These are phyloP conservation scores for Lomentospora prolificans DNA, from an alignment of 2,329 filamentous ascomycete species.

Conservation along the genomic window DNA sequence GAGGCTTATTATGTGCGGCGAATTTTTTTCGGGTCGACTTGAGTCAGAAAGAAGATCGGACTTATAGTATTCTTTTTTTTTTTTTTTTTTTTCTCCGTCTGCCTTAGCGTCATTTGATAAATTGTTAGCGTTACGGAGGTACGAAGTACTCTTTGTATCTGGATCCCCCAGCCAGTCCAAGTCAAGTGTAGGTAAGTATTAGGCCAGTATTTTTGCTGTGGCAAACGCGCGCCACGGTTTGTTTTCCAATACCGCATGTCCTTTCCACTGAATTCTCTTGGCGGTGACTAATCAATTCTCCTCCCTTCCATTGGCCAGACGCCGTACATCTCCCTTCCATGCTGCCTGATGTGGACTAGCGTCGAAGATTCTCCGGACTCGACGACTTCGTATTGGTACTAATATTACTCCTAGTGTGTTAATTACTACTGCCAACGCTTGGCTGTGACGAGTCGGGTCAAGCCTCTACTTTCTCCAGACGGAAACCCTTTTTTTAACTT, in stretches of 20 bases:
- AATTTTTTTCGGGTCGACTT: constrained; percentile 1
- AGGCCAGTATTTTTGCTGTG: too few species aligned
- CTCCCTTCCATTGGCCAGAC: background rate
- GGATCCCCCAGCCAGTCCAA: too few species aligned
- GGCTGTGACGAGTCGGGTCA: background rate
- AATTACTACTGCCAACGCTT: too few species aligned
- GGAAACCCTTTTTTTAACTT: background rate
- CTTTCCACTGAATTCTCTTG: background rate
- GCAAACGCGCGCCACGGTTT: too few species aligned
- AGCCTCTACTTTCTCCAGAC: background rate
- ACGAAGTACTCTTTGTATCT: too few species aligned
- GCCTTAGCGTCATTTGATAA: background rate
- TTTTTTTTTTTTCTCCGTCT: background rate
- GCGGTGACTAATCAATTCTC: background rate
- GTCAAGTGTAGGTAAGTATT: too few species aligned
- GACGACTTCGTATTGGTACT: background rate
- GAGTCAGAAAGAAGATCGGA: background rate
- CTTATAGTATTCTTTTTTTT: background rate
- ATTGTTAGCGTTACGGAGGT: too few species aligned
- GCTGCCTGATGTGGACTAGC: background rate
- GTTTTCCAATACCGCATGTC: too few species aligned
- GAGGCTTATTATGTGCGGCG: background rate
- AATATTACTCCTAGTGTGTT: too few species aligned
- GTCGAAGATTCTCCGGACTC: background rate
- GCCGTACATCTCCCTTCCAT: background rate